These are phyloP conservation scores for Tardiomyces digboiensis DNA, from an alignment of 1,139 yeast species.

Conservation along the genomic window DNA sequence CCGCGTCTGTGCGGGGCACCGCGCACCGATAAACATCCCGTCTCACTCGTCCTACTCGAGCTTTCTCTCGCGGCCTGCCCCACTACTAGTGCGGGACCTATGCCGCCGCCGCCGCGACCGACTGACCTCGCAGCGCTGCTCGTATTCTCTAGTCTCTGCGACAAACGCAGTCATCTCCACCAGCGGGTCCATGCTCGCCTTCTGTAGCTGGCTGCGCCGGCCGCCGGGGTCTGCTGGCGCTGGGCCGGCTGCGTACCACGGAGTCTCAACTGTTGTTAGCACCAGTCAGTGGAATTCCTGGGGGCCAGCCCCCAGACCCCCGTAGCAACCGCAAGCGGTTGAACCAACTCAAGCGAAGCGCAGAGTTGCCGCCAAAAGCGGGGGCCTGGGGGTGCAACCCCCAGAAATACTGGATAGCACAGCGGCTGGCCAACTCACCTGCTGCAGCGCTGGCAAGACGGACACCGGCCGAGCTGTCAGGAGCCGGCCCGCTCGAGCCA, in stretches of 20 bases:
- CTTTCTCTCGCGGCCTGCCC: too few species aligned
- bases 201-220: background rate
- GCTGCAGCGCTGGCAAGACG: background rate
- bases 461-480: conserved; percentile 34
- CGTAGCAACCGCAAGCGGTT: too few species aligned
- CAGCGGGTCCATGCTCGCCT: background rate
- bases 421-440: background rate
- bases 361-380: too few species aligned
- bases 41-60: too few species aligned
- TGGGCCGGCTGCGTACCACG: background rate
- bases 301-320: too few species aligned
- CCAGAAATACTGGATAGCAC: background rate
- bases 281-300: too few species aligned
- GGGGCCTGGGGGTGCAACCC: too few species aligned
- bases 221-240: background rate
- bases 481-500: conserved; percentile 38
- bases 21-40: too few species aligned
- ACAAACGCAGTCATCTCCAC: background rate
- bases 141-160: background rate
- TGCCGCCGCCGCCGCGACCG: background rate
- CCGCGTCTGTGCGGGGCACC: too few species aligned
- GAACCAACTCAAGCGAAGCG: too few species aligned
- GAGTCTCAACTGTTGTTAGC: background rate
- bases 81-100: too few species aligned
- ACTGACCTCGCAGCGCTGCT: background rate